Conservation (phyloP, 2,329 filamentous ascomycete genomes). For the Talaromyces marneffei region DNA sequence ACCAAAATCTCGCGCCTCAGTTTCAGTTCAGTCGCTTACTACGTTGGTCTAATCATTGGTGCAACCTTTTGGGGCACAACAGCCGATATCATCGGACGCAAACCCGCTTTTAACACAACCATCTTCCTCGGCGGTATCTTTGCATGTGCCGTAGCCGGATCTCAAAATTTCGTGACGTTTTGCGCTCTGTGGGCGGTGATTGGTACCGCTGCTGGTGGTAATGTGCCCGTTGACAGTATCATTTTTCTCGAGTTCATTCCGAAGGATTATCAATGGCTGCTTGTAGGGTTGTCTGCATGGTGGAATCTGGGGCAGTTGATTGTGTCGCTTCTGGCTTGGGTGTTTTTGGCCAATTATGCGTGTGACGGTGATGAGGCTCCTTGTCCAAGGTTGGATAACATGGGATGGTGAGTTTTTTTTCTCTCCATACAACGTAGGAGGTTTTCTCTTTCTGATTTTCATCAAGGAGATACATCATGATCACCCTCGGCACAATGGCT, state of each 20-base stretch:
- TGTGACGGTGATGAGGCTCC: constrained; percentile 23
- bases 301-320: constrained; percentile 45
- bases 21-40: constrained; percentile 30
- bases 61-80: constrained; percentile 44
- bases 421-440: neutral
- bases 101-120: constrained; percentile 44
- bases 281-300: constrained; percentile 41
- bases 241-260: constrained; percentile 29
- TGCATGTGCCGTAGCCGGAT: constrained; percentile 22
- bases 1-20: constrained; percentile 23
- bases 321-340: constrained; percentile 26
- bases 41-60: constrained; percentile 42
- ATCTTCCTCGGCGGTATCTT: constrained; percentile 38
- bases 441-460: neutral
- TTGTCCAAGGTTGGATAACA: constrained; percentile 10
- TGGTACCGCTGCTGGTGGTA: constrained; percentile 25
- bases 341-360: constrained; percentile 26
- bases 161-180: constrained; percentile 24
- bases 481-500: constrained; percentile 23
- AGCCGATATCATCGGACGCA: constrained; percentile 39
- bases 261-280: constrained; percentile 24
- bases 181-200: constrained; percentile 27
- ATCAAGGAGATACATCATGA: constrained; percentile 20
- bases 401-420: neutral
- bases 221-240: constrained; percentile 25